Evolutionary conservation across 2,329 filamentous ascomycete genomes (phyloP).

Genomic region (Aspergillus niger): DNA sequence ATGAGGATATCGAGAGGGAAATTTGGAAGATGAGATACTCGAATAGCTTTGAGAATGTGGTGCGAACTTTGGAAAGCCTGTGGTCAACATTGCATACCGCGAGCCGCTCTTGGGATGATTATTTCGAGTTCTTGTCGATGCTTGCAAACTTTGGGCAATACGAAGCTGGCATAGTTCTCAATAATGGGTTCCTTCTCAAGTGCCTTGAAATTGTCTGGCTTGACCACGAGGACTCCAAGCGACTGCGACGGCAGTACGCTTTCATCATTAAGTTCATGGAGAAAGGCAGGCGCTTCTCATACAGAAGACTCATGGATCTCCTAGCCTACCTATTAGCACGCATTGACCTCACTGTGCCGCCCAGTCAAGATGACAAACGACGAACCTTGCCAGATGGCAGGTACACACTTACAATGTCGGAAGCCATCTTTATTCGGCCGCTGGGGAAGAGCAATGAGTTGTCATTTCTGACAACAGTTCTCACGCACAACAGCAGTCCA

Average conservation of each 20-base stretch:
- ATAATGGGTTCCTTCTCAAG: conserved; percentile 61
- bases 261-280: conserved; percentile 46
- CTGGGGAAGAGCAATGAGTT: conserved; percentile 38
- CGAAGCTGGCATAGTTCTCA: conserved; percentile 62
- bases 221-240: conserved; percentile 54
- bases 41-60: conserved; percentile 32
- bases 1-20: conserved; percentile 26
- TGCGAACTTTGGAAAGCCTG: conserved; percentile 57
- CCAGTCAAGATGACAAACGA: conserved; percentile 28
- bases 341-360: conserved; percentile 40
- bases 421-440: conserved; percentile 38
- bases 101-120: conserved; percentile 72
- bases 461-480: conserved; percentile 61
- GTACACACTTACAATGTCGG: conserved; percentile 37
- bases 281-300: conserved; percentile 50
- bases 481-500: conserved; percentile 62
- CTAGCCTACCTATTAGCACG: conserved; percentile 41
- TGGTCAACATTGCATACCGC: conserved; percentile 65
- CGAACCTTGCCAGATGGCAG: conserved; percentile 30
- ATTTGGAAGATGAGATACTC: conserved; percentile 32
- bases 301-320: conserved; percentile 46
- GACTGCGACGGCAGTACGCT: conserved; percentile 58
- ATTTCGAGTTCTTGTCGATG: conserved; percentile 69
- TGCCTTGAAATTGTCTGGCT: conserved; percentile 63
- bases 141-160: conserved; percentile 64